These are phyloP conservation scores for Wickerhamiella sorbophila DNA, from an alignment of 805 yeast genomes.

Conservation along the genomic window DNA sequence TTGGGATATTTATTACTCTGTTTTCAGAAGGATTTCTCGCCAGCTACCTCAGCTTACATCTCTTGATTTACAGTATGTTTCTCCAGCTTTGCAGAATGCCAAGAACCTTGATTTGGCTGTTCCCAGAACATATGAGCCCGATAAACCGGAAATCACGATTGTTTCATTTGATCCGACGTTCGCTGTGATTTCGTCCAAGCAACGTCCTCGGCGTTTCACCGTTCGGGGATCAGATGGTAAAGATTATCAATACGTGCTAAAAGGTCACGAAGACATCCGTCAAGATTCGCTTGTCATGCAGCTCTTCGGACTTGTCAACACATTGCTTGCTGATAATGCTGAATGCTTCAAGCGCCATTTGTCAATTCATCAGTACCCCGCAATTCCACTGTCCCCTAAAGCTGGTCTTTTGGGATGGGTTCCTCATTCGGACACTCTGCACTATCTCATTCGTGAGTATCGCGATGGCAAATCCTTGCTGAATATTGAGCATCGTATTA, in stretches of 20 bases:
- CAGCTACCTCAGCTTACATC: conserved; percentile 79
- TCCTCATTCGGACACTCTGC: conserved; percentile 93
- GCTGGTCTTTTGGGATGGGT: conserved; percentile 98
- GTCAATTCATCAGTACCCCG: conserved; percentile 82
- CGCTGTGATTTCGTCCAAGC: conserved; percentile 84
- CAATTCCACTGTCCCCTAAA: conserved; percentile 90
- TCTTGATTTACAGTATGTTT: conserved; percentile 80
- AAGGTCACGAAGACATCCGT: conserved; percentile 96
- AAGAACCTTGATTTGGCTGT: conserved; percentile 72
- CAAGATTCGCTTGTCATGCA: conserved; percentile 98
- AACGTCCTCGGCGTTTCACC: conserved; percentile 77
- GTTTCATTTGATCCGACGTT: conserved; percentile 66
- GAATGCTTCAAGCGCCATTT: conserved; percentile 94
- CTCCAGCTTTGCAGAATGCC: conserved; percentile 75
- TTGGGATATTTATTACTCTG: conserved; percentile 92
- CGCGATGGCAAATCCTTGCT: conserved; percentile 81
- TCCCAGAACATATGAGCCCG: conserved; percentile 87
- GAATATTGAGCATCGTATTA: conserved; percentile 87
- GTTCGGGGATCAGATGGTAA: conserved; percentile 85
- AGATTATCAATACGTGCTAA: conserved; percentile 64
- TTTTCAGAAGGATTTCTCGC: conserved; percentile 78
- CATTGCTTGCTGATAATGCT: conserved; percentile 73
- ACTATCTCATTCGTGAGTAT: conserved; percentile 78
- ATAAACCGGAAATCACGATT: conserved; percentile 62
- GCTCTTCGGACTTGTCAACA: conserved; percentile 86